phyloP scores from a whole-genome alignment of 2,329 filamentous ascomycete species.

The Xylaria sp. region DNA sequence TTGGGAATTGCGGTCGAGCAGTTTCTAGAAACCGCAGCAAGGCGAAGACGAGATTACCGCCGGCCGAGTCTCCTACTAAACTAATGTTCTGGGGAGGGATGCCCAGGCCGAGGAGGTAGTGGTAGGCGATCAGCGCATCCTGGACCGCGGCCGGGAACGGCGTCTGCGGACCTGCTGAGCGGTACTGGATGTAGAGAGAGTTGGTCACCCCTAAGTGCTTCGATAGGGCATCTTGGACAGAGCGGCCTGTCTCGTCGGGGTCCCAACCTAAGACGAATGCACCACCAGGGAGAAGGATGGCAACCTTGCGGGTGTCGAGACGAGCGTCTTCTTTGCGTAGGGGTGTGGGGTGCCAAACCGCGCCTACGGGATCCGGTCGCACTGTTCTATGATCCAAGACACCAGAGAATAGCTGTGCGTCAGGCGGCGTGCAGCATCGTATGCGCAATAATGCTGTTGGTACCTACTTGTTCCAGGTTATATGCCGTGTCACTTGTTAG shows the following conservation, averaged over 20 bases:
- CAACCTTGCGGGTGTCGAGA: slow-evolving; percentile 8
- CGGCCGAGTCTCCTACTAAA: slow-evolving; percentile 32
- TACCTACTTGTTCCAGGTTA: too few relatives aligned
- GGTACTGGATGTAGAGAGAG: slow-evolving; percentile 27
- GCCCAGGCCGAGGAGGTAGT: slow-evolving; percentile 27
- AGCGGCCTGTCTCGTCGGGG: background rate
- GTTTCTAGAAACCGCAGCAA: slow-evolving; percentile 30
- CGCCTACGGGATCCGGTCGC: slow-evolving; percentile 19
- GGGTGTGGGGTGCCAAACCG: slow-evolving; percentile 24
- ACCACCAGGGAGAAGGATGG: slow-evolving; percentile 23
- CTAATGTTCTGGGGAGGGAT: slow-evolving; percentile 26
- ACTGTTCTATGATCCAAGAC: slow-evolving; percentile 15
- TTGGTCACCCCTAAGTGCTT: slow-evolving; percentile 14
- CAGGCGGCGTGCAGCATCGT: too few relatives aligned
- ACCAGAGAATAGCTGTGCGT: slow-evolving; percentile 11
- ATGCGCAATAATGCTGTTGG: too few relatives aligned
- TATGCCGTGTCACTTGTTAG: too few relatives aligned
- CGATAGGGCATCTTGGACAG: background rate
- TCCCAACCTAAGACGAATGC: slow-evolving; percentile 30
- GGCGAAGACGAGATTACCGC: slow-evolving; percentile 29
- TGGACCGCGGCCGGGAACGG: slow-evolving; percentile 32
- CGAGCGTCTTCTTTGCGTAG: background rate
- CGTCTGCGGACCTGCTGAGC: slow-evolving; percentile 14
- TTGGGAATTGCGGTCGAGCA: slow-evolving; percentile 11
- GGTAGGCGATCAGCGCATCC: slow-evolving; percentile 26